A percentile compares a stretch with the other conserved stretches of the same genome.
These are phyloP conservation scores for Mycena sp. DNA, from an alignment of 1,284 basidiomycete species.

Conservation along the genomic window DNA sequence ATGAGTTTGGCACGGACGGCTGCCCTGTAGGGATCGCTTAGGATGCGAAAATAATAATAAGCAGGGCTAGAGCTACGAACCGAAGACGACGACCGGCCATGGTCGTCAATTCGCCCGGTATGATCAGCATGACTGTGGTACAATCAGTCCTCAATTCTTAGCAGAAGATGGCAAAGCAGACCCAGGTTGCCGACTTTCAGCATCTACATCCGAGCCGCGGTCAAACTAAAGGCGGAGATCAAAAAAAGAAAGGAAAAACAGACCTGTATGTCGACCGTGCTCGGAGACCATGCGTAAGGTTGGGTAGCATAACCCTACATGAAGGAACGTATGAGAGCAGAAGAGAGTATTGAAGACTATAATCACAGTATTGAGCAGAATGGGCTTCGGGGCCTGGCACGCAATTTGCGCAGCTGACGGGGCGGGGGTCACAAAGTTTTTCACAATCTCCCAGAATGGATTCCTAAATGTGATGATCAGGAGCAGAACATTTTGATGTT, in stretches of 20 bases:
- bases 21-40: constrained; percentile 48
- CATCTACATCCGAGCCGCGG: constrained; percentile 67
- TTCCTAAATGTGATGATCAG: constrained; percentile 55
- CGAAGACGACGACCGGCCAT: constrained; percentile 69
- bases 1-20: constrained; percentile 72
- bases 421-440: constrained; percentile 64
- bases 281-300: constrained; percentile 83
- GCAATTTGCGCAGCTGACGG: constrained; percentile 69
- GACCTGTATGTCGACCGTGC: constrained; percentile 69
- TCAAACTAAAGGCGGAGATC: background rate
- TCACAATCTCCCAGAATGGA: constrained; percentile 86
- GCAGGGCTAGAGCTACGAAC: background rate
- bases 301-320: constrained; percentile 71
- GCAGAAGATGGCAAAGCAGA: constrained; percentile 35
- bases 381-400: constrained; percentile 84
- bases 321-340: too few species aligned
- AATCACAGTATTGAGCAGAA: constrained; percentile 76
- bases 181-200: constrained; percentile 80
- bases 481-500: constrained; percentile 13
- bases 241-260: background rate
- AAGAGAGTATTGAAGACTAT: too few species aligned
- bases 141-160: background rate
- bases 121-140: constrained; percentile 61
- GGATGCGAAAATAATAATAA: background rate
- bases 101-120: constrained; percentile 66